Conservation (phyloP, 163 green algal species). For the Trebouxiophyceae sp. region DNA sequence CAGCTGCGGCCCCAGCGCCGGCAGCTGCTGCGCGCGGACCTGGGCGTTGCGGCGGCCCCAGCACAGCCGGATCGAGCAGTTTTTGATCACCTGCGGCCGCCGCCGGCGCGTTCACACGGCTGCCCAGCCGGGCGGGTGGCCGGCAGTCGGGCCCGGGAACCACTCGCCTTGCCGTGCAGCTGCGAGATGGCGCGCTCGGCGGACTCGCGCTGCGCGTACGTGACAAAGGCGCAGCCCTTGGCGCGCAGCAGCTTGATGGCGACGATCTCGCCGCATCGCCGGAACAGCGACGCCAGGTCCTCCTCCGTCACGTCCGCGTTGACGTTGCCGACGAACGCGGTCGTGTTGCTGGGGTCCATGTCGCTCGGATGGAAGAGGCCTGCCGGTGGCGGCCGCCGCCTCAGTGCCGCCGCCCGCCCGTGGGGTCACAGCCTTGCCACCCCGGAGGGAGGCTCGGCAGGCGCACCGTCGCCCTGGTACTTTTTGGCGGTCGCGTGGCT, state of each 20-base stretch:
- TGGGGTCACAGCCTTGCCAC: no score
- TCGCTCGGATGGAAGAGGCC: neutral
- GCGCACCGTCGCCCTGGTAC: constrained; percentile 8
- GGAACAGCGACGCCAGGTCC: neutral
- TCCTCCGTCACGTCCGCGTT: neutral
- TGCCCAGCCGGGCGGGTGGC: neutral
- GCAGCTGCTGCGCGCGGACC: no score
- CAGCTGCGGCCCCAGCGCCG: no score
- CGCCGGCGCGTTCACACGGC: neutral
- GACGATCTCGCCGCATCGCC: neutral
- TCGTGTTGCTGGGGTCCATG: neutral
- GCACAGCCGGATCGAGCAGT: neutral
- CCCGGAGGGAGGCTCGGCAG: no score
- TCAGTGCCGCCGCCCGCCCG: no score
- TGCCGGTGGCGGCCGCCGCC: neutral
- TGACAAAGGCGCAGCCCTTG: neutral
- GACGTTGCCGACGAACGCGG: neutral
- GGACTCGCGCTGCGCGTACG: neutral
- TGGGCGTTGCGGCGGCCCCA: neutral
- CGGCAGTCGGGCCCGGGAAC: neutral
- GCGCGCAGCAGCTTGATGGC: neutral
- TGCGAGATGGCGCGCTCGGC: neutral
- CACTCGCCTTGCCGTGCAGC: neutral
- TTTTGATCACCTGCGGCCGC: neutral
- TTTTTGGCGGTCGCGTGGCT: constrained; percentile 74